Percentiles rank a stretch among this genome's conserved stretches.
Evolutionary conservation across 441 rosid genomes (phyloP).

Genomic region (Syzygium malaccense): DNA sequence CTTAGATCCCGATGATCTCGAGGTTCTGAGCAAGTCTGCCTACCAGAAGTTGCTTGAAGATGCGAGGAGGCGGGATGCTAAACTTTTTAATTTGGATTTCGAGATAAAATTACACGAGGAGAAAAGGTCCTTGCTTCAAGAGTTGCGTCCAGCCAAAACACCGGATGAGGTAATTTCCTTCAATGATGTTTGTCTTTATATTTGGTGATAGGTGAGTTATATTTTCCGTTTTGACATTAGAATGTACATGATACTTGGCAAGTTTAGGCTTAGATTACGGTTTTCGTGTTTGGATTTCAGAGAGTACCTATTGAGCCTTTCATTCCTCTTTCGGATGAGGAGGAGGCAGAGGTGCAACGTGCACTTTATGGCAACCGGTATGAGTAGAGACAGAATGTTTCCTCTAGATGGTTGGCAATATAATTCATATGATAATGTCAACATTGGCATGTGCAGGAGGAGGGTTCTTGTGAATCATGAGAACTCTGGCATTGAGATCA

Average conservation of each 20-base stretch:
- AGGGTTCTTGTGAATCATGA: constrained; percentile 42
- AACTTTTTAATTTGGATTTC: constrained; percentile 38
- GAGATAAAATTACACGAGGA: constrained; percentile 53
- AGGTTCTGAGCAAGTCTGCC: constrained; percentile 31
- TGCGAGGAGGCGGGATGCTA: constrained; percentile 38
- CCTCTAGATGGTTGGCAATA: not conserved
- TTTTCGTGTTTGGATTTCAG: constrained; percentile 23
- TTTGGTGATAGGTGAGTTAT: not conserved
- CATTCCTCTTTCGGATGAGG: constrained; percentile 55
- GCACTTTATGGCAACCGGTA: constrained; percentile 63
- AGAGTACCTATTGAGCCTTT: constrained; percentile 51
- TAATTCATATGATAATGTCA: not conserved
- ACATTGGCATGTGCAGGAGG: constrained; percentile 25
- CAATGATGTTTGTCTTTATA: not conserved
- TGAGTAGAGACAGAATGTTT: not conserved
- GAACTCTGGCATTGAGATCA: constrained; percentile 64
- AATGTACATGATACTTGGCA: not conserved
- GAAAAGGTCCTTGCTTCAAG: constrained; percentile 22
- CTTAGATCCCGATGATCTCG: constrained; percentile 18
- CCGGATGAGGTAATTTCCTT: constrained; percentile 24
- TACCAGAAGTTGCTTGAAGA: constrained; percentile 60
- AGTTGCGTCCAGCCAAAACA: constrained; percentile 33
- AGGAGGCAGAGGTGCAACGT: constrained; percentile 33
- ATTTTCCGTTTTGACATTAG: not conserved
- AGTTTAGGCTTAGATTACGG: not conserved